Base-by-base conservation (phyloP, 768 basidiomycete genomes). In the Phylloporus sp. region DNA sequence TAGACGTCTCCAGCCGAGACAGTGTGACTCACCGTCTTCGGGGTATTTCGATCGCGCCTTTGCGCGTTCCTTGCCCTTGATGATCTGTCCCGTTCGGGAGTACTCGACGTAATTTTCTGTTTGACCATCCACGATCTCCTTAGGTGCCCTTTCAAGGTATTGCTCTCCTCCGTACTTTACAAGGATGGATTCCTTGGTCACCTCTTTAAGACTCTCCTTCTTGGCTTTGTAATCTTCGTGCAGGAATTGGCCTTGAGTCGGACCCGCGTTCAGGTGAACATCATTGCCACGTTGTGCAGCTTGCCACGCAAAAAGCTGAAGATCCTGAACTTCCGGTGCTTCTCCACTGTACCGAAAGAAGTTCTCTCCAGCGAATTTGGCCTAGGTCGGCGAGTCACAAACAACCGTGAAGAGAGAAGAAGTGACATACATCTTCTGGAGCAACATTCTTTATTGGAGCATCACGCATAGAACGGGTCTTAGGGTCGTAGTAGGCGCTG, bases 401-500 rank as follows among this genome's bases (percentile, higher is more conserved):
- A 41, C 18, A 20, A 13, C 27, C 18, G 6, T 27, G 23, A 50
- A 29, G 45, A 32, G 27, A 47, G 23, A 3, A 20, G 20, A 40
- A 11, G 20, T 6, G 29, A 70, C 86, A 41, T 62, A 94, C 93
- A 60, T 98, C 95, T 67, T 95, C 92, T n/a, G 89, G 70, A 6
- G 82, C 74, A 21, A 89, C 72, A 55, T 81, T 79, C 63, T 79
- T 81, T 13, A 83, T 50, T 0, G 95, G 96, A 33, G 95, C 94
- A 60, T 99, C 96, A 69, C 96, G 86, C 96, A 99, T 99, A 7
- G 95, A 97, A 61, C 96, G 85, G 11, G 96, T 98, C 73, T 99
- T 99, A 38, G 96, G 96, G 62, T 99, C 96, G 63, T 99, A 99
- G 71, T 98, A 97, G 9, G 96, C 96, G 58, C 89, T 92, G 0